Evolutionary conservation across 345 rosid genomes (phyloP).

Genomic region (Zanthoxylum bungeanum): DNA sequence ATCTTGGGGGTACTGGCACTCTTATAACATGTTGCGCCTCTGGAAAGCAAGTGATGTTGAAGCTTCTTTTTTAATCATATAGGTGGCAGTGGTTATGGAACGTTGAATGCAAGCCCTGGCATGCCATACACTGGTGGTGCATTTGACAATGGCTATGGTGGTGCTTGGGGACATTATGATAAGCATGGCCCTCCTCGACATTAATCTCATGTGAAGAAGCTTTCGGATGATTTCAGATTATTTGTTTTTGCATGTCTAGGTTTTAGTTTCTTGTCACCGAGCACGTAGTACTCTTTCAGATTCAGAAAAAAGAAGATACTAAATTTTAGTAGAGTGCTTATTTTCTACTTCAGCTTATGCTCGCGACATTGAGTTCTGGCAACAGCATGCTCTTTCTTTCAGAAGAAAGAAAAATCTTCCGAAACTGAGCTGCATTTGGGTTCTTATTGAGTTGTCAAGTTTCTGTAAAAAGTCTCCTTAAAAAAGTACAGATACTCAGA

Average conservation of each 20-base stretch:
- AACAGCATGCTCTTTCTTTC: not conserved
- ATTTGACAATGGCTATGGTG: conserved; percentile 18
- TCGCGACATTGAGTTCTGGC: not conserved
- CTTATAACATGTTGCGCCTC: not conserved
- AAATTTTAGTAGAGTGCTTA: not conserved
- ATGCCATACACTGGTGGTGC: conserved; percentile 10
- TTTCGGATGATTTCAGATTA: not conserved
- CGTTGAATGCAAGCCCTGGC: conserved; percentile 22
- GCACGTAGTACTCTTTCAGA: not conserved
- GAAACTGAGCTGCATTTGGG: not conserved
- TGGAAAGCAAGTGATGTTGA: not conserved
- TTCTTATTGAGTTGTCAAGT: not conserved
- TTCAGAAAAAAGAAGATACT: not conserved
- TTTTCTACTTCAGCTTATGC: not conserved
- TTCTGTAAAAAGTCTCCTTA: not conserved
- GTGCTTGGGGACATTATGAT: conserved; percentile 17
- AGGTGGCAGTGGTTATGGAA: conserved; percentile 18
- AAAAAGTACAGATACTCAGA: not conserved
- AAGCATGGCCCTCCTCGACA: not conserved
- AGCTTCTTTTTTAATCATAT: conserved; percentile 2
- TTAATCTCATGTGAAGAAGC: not conserved
- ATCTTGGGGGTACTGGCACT: not conserved
- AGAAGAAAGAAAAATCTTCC: not conserved
- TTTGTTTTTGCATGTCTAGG: not conserved
- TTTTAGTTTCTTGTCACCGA: conserved; percentile 5